Base-by-base conservation (phyloP, 1,284 basidiomycete species). In the Kalmanozyma brasiliensis region DNA sequence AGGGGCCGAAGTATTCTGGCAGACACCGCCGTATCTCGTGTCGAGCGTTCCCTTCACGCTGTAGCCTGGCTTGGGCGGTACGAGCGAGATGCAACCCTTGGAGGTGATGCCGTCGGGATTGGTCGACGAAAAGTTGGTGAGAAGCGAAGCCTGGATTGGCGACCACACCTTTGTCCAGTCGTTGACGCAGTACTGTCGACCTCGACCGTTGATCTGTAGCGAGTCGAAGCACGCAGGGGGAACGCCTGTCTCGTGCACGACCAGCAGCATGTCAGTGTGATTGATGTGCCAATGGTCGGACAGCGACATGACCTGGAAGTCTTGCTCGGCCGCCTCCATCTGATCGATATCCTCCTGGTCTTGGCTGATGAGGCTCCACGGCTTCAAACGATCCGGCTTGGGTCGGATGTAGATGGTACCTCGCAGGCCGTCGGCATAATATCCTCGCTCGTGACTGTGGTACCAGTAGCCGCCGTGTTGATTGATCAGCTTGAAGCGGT, bases 221-320 rank as follows among this genome's bases (percentile, higher is more conserved):
- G 71, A 61, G 41, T 73, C 71, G 37, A 73, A 65, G 52, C 71
- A 73, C 2, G 71, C 71, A 1, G 71, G 71, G 8, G 71, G 71
- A 2, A 69, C 65, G 5, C 71, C 71, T 4, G 66, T 70, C 55
- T 68, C 58, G 36, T 73, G 71, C 2, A 73, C 71, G 4, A 48
- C 47, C 29, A 69, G 14, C 36, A 69, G 45, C 66, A 73, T 68
- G 26, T 69, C 53, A 3, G 59, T 69, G 32, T 68, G 66, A 22
- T 64, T 66, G 49, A 73, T 59, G 51, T 73, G 71, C 71, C 71
- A 73, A n/a, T 73, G 61, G 29, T 73, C 70, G 1, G 65, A 62
- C 5, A 62, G 43, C 49, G 35, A 19, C 52, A 68, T 49, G 43
- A 69, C 33, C 45, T 65, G 52, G 22, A 48, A 65, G 34, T 73